phyloP scores from a whole-genome alignment of 345 rosid genomes.

The Syzygium jambos region DNA sequence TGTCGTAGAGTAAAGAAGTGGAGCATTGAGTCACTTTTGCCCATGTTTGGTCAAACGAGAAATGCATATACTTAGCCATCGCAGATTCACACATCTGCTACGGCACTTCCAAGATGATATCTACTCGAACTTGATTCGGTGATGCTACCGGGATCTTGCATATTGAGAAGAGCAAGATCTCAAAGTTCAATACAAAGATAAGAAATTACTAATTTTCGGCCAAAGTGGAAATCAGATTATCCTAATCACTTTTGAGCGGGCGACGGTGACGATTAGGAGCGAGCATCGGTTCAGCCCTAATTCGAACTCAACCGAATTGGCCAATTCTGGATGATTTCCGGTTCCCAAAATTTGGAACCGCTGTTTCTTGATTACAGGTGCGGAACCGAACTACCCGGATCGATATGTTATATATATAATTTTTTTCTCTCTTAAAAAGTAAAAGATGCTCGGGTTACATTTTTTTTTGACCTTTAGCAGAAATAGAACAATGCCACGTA shows the following conservation, averaged over 20 bases:
- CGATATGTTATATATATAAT: neutral
- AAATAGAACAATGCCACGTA: neutral
- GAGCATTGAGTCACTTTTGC: neutral
- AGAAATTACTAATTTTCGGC: neutral
- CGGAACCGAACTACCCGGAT: accelerated
- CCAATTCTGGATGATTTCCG: accelerated
- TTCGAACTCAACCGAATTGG: neutral
- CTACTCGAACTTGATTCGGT: neutral
- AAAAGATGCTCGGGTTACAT: neutral
- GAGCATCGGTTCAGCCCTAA: neutral
- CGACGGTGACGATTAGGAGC: neutral
- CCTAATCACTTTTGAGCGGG: neutral
- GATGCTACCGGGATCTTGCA: neutral
- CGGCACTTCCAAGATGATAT: neutral
- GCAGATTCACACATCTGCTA: neutral
- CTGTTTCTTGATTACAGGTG: accelerated
- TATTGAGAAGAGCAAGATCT: neutral
- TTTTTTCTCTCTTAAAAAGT: neutral
- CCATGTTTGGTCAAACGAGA: neutral
- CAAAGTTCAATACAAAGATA: neutral
- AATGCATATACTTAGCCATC: neutral
- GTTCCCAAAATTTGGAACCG: neutral
- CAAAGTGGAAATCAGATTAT: neutral
- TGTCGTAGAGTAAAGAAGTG: neutral
- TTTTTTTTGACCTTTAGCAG: accelerated